These are phyloP conservation scores for Aspergillus sp. DNA, from an alignment of 2,329 filamentous ascomycete species.

Conservation along the genomic window DNA sequence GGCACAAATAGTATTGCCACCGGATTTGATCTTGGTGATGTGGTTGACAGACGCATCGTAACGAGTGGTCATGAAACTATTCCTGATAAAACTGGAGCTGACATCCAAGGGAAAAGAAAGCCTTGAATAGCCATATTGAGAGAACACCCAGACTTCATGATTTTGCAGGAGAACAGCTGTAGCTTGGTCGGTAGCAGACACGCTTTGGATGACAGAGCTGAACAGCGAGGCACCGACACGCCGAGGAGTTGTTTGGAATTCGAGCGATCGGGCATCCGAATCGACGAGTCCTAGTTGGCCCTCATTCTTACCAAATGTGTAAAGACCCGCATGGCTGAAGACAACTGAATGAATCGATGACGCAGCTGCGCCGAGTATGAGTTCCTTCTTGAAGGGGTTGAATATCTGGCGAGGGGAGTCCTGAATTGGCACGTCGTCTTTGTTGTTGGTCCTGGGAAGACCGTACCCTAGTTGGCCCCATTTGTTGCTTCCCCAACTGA, in stretches of 20 bases:
- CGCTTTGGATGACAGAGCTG: constrained; percentile 68
- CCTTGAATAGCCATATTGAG: constrained; percentile 93
- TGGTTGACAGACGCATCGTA: constrained; percentile 65
- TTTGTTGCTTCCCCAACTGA: constrained; percentile 90
- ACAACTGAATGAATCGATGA: constrained; percentile 90
- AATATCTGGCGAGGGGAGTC: constrained; percentile 83
- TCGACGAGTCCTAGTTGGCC: constrained; percentile 93
- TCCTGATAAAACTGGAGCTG: constrained; percentile 66
- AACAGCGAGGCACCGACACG: constrained; percentile 87
- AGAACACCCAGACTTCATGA: constrained; percentile 88
- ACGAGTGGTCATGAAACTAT: constrained; percentile 64
- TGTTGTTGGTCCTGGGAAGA: constrained; percentile 61
- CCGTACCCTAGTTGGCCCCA: constrained; percentile 84
- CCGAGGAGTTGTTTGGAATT: constrained; percentile 76
- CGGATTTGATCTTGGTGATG: constrained; percentile 75
- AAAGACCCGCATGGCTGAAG: constrained; percentile 76
- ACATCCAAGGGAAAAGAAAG: constrained; percentile 78
- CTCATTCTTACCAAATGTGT: constrained; percentile 92
- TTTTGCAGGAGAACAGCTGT: constrained; percentile 84
- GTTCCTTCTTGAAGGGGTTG: constrained; percentile 83
- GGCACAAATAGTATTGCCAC: constrained; percentile 88
- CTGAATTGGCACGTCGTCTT: constrained; percentile 82
- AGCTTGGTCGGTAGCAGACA: constrained; percentile 86
- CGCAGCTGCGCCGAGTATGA: constrained; percentile 77
- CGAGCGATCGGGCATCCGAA: constrained; percentile 87